Percentiles rank a stretch among this genome's conserved stretches.
These are phyloP conservation scores for Yamadazyma friedrichii DNA, from an alignment of 1,139 yeast species.

Conservation along the genomic window DNA sequence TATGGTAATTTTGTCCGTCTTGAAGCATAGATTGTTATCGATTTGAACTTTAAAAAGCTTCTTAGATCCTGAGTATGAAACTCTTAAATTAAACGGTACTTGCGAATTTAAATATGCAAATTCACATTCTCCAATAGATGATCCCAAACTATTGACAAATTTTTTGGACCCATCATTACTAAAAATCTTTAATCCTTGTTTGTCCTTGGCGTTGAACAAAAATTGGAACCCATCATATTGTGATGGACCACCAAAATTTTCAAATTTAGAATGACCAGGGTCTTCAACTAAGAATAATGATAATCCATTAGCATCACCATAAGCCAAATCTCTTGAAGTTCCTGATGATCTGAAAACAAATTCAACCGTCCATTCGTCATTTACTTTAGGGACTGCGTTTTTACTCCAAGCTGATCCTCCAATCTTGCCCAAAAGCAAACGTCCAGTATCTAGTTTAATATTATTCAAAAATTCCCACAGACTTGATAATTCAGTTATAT, in stretches of 20 bases:
- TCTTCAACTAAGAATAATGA: slow-evolving; percentile 46
- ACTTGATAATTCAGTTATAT: slow-evolving; percentile 21
- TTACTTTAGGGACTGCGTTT: slow-evolving; percentile 26
- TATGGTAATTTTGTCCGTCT: slow-evolving; percentile 52
- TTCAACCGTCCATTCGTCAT: slow-evolving; percentile 59
- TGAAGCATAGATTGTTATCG: slow-evolving; percentile 69
- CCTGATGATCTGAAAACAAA: slow-evolving; percentile 61
- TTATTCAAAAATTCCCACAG: slow-evolving; percentile 32
- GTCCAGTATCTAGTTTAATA: slow-evolving; percentile 36
- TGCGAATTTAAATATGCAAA: slow-evolving; percentile 62
- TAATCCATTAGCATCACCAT: slow-evolving; percentile 41
- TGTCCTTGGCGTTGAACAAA: slow-evolving; percentile 47
- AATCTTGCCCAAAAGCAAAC: slow-evolving; percentile 35
- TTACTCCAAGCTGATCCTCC: slow-evolving; percentile 54
- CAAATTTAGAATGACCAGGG: slow-evolving; percentile 21
- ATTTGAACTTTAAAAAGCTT: slow-evolving; percentile 60
- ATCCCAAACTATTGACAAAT: slow-evolving; percentile 22
- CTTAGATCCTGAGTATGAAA: slow-evolving; percentile 49
- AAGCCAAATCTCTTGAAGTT: slow-evolving; percentile 25
- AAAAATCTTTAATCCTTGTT: slow-evolving; percentile 54
- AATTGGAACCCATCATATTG: slow-evolving; percentile 62
- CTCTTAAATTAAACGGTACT: slow-evolving; percentile 66
- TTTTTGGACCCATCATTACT: slow-evolving; percentile 54
- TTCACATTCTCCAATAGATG: slow-evolving; percentile 55
- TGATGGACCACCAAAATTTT: slow-evolving; percentile 51